Evolutionary conservation across 2,329 filamentous ascomycete species (phyloP).

Genomic region (Penicillium sp.): DNA sequence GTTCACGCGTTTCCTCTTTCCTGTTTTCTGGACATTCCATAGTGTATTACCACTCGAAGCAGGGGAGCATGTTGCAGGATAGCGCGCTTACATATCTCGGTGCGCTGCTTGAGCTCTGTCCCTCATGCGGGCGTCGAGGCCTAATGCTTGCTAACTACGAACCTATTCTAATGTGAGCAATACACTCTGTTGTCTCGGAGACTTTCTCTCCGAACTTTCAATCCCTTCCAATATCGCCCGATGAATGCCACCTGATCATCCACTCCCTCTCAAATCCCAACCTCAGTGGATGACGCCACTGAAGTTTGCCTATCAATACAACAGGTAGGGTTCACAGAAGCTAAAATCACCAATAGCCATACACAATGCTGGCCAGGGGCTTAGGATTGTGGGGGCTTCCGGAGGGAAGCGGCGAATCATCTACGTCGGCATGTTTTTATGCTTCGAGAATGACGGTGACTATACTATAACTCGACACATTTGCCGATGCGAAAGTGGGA

Average conservation of each 20-base stretch:
- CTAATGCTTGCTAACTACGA: too few species aligned
- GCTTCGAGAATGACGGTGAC: background rate
- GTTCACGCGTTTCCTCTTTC: background rate
- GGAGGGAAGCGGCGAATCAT: slow-evolving; percentile 1
- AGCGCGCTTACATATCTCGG: too few species aligned
- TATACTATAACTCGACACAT: background rate
- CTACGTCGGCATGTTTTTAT: background rate
- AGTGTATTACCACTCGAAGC: background rate
- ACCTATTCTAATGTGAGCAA: too few species aligned
- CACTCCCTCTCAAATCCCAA: background rate
- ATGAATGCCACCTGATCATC: background rate
- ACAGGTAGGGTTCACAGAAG: background rate
- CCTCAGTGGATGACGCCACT: background rate
- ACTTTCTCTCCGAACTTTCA: background rate
- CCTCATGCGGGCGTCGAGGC: too few species aligned
- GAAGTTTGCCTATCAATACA: background rate
- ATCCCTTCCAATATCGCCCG: background rate
- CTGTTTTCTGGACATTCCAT: background rate
- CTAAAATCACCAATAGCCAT: background rate
- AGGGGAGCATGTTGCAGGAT: background rate
- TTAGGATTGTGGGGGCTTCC: slow-evolving; percentile 1
- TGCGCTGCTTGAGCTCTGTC: too few species aligned
- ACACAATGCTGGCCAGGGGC: slow-evolving; percentile 5
- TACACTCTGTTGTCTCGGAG: too few species aligned
- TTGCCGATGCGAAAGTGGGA: background rate